phyloP scores from a whole-genome alignment of 768 basidiomycete species.

The Hemileccinum impolitum region DNA sequence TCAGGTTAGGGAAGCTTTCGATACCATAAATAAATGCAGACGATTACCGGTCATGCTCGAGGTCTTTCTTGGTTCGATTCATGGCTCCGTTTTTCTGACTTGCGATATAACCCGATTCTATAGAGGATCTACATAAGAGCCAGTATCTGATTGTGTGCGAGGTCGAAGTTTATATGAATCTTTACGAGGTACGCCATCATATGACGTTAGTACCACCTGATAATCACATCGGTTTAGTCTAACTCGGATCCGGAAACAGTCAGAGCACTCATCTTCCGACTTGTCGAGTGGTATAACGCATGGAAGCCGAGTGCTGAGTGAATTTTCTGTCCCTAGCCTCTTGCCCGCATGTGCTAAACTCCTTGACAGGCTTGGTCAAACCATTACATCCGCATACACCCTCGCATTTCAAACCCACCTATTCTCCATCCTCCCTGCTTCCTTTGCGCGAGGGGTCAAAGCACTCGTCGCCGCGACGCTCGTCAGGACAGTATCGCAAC shows the following conservation, averaged over 20 bases:
- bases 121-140: conserved; percentile 62
- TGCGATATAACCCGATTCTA: neutral
- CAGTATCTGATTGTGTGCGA: conserved; percentile 61
- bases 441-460: conserved; percentile 68
- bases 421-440: conserved; percentile 66
- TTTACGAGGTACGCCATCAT: conserved; percentile 53
- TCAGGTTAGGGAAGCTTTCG: conserved; percentile 53
- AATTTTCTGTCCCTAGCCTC: conserved; percentile 21
- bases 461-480: conserved; percentile 60
- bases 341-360: neutral
- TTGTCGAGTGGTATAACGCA: conserved; percentile 71
- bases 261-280: conserved; percentile 50
- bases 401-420: conserved; percentile 71
- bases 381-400: conserved; percentile 58
- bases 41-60: conserved; percentile 65
- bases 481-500: conserved; percentile 18
- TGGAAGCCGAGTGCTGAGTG: conserved; percentile 71
- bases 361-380: conserved; percentile 52
- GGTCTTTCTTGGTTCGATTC: conserved; percentile 60
- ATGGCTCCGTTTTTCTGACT: neutral
- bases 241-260: conserved; percentile 48
- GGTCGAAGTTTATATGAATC: conserved; percentile 51
- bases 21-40: conserved; percentile 52
- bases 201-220: neutral
- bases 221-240: conserved; percentile 32